Base-by-base conservation (phyloP, 2,329 filamentous ascomycete species). In the Epichloe gansuensis region DNA sequence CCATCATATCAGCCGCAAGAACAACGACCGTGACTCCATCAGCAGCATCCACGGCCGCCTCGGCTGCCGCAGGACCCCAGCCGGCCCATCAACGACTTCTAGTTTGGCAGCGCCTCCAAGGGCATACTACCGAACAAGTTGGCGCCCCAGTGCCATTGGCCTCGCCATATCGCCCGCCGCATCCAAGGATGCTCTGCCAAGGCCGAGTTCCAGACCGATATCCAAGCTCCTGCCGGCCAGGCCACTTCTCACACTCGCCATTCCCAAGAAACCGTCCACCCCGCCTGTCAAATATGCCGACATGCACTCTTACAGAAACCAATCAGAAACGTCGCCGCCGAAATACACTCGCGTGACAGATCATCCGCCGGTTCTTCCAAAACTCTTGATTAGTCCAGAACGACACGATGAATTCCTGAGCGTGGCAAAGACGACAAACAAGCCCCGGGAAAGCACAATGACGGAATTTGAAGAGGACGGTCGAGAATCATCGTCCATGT, bases 401-500 rank as follows among this genome's bases (percentile, higher is more conserved):
- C 25, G 39, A 17, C 23, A 50, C 17, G 47, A 52, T 9, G 46
- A 52, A 8, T 35, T 52, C 17, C 34, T 52, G 11, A 48, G 28
- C 45, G n/a, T 35, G 3, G 5, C 37, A 3, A 46, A 46, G 12
- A n/a, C 50, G 37, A 41, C 44, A 4, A 49, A 46, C 13, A 56
- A 39, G 34, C 61, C 64, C 9, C 67, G 66, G 23, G 70, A 74
- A 52, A 73, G 76, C 63, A 67, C 72, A 53, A 65, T 77, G 56
- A 74, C 76, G 8, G 70, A 80, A 63, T 75, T 79, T 54, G 75
- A 79, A 55, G 72, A 80, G 63, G 72, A 77, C 58, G 65, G 75
- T 54, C 65, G 65, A 15, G 39, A 34, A 5, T 51, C 51, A 53
- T 48, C 66, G 59, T 65, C 70, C 45, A 46, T 60, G 46, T 65